Conservation (phyloP, 768 basidiomycete species). For the Trametes coccinea region DNA sequence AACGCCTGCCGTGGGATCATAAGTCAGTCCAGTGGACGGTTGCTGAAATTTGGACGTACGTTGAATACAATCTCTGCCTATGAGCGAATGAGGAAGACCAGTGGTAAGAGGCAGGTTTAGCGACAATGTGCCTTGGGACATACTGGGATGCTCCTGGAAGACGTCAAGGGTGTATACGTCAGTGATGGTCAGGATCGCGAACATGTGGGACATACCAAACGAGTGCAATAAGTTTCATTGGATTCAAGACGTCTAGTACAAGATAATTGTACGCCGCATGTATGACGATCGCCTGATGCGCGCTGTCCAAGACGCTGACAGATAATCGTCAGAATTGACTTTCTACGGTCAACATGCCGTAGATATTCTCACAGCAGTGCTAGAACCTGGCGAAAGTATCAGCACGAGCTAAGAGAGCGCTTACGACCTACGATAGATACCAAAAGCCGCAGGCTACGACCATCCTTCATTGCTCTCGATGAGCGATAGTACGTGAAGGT, state of each 20-base stretch:
- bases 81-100: too few relatives aligned
- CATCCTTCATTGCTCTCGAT: not conserved
- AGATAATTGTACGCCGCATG: constrained; percentile 2
- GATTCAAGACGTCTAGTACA: not conserved
- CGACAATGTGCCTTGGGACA: too few relatives aligned
- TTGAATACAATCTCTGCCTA: too few relatives aligned
- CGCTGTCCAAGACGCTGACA: not conserved
- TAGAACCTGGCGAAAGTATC: not conserved
- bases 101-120: too few relatives aligned
- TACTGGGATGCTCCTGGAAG: constrained; percentile 1
- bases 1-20: not conserved
- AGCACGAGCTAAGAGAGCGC: not conserved
- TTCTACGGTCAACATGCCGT: not conserved
- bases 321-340: not conserved
- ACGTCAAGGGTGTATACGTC: not conserved
- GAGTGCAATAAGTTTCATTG: not conserved
- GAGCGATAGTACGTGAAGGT: constrained; percentile 2
- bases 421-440: not conserved
- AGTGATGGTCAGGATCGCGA: too few relatives aligned
- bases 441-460: not conserved
- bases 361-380: not conserved
- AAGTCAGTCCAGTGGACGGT: too few relatives aligned
- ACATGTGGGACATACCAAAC: not conserved
- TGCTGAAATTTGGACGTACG: too few relatives aligned
- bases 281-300: not conserved